Evolutionary conservation across 1,139 yeast genomes (phyloP).

Genomic region (Magnusiomyces paraingens): DNA sequence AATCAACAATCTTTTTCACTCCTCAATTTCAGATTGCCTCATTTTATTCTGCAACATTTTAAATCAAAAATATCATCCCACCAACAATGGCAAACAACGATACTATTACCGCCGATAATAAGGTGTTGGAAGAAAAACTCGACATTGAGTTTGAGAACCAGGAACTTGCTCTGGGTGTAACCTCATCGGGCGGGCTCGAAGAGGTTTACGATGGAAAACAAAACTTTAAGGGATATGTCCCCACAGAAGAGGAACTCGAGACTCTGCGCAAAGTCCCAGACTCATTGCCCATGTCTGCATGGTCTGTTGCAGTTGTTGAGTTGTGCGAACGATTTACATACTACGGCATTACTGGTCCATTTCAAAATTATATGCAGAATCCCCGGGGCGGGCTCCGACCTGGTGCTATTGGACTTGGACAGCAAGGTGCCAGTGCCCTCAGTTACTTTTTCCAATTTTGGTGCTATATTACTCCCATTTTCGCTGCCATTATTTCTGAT

Average conservation of each 20-base stretch:
- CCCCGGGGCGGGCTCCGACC: conserved; percentile 34
- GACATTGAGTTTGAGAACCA: neutral
- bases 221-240: conserved; percentile 28
- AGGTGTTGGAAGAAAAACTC: neutral
- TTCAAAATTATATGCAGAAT: conserved; percentile 70
- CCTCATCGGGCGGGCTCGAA: neutral
- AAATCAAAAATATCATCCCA: neutral
- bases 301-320: conserved; percentile 73
- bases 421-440: conserved; percentile 65
- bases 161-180: neutral
- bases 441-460: conserved; percentile 30
- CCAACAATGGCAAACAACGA: neutral
- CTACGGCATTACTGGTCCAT: conserved; percentile 71
- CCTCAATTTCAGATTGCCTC: too few relatives aligned
- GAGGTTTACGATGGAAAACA: conserved; percentile 9
- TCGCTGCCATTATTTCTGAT: conserved; percentile 74
- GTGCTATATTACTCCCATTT: conserved; percentile 71
- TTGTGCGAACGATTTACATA: conserved; percentile 80
- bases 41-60: neutral
- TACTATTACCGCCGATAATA: neutral
- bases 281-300: conserved; percentile 45
- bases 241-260: conserved; percentile 40
- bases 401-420: conserved; percentile 59
- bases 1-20: too few relatives aligned
- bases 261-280: conserved; percentile 42